Evolutionary conservation across 2,329 filamentous ascomycete species (phyloP).

Genomic region (Fusarium veterinarium): DNA sequence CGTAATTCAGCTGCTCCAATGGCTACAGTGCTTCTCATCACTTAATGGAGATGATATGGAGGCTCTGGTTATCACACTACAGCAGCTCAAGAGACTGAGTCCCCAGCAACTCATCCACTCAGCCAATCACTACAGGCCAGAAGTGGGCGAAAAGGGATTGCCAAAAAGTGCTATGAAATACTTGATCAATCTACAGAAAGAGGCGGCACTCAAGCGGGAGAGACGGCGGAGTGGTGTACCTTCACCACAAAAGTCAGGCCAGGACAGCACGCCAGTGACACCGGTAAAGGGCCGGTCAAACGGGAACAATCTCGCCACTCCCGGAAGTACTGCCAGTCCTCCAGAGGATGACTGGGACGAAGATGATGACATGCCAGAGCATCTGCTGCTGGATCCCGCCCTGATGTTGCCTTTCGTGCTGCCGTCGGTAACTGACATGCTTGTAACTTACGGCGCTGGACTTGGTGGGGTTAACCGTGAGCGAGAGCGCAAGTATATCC

Average conservation of each 20-base stretch:
- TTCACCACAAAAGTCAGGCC: constrained; percentile 53
- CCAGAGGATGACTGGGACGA: constrained; percentile 56
- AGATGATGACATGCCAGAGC: constrained; percentile 76
- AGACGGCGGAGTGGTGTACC: constrained; percentile 60
- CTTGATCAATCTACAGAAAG: constrained; percentile 81
- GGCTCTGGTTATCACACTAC: constrained; percentile 85
- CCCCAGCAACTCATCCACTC: constrained; percentile 92
- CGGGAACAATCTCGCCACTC: constrained; percentile 57
- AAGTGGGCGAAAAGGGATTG: constrained; percentile 93
- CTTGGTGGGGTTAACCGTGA: constrained; percentile 94
- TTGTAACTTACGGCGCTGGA: constrained; percentile 92
- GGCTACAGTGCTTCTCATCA: constrained; percentile 97
- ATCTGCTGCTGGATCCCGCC: constrained; percentile 86
- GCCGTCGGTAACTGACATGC: constrained; percentile 96
- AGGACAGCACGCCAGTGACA: constrained; percentile 58
- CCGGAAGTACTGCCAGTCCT: constrained; percentile 55
- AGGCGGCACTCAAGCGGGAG: constrained; percentile 71
- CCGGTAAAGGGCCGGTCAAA: constrained; percentile 56
- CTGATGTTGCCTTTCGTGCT: constrained; percentile 95
- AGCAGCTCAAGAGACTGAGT: constrained; percentile 86
- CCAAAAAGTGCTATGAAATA: constrained; percentile 91
- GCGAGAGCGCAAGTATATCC: constrained; percentile 93
- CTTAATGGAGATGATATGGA: constrained; percentile 87
- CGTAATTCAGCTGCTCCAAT: constrained; percentile 93
- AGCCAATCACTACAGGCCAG: constrained; percentile 91